phyloP scores from a whole-genome alignment of 805 yeast species.

The Yamadazyma sp. region DNA sequence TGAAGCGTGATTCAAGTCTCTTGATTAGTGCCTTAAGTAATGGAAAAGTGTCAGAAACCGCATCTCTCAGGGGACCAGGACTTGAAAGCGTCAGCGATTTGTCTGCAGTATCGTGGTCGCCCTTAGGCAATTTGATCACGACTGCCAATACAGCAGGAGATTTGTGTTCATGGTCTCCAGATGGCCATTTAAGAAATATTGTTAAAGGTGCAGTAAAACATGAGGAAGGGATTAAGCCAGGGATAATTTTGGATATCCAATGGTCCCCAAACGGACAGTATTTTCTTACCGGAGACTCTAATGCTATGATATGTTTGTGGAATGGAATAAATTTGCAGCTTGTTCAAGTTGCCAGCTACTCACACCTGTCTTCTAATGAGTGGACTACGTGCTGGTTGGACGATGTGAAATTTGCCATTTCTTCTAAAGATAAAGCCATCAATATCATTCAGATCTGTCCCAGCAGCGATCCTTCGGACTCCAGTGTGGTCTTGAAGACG shows the following conservation, averaged over 20 bases:
- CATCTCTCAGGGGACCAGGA: constrained; percentile 31
- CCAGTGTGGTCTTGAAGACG: no score
- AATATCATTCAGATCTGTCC: constrained; percentile 47
- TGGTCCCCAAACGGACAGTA: constrained; percentile 63
- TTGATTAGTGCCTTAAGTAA: constrained; percentile 40
- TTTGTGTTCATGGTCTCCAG: constrained; percentile 72
- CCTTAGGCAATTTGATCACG: constrained; percentile 58
- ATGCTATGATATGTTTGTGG: constrained; percentile 55
- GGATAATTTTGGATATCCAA: constrained; percentile 49
- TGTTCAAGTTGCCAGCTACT: constrained; percentile 24
- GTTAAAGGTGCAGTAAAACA: constrained; percentile 21
- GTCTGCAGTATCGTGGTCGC: constrained; percentile 58
- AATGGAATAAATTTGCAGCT: constrained; percentile 47
- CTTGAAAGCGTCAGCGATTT: constrained; percentile 25
- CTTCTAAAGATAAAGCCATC: constrained; percentile 57
- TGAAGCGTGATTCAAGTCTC: constrained; percentile 49
- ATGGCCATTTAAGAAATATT: constrained; percentile 60
- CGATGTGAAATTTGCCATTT: constrained; percentile 64
- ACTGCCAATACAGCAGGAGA: constrained; percentile 74
- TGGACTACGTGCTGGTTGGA: constrained; percentile 75
- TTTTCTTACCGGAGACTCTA: constrained; percentile 58
- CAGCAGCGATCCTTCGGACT: neutral
- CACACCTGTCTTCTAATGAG: constrained; percentile 4
- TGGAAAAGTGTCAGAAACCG: constrained; percentile 29
- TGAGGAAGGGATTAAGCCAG: constrained; percentile 17